A percentile compares a stretch with the other conserved stretches of the same genome.
These are phyloP conservation scores for Ogataea trehaloabstinens DNA, from an alignment of 805 yeast genomes.

Conservation along the genomic window DNA sequence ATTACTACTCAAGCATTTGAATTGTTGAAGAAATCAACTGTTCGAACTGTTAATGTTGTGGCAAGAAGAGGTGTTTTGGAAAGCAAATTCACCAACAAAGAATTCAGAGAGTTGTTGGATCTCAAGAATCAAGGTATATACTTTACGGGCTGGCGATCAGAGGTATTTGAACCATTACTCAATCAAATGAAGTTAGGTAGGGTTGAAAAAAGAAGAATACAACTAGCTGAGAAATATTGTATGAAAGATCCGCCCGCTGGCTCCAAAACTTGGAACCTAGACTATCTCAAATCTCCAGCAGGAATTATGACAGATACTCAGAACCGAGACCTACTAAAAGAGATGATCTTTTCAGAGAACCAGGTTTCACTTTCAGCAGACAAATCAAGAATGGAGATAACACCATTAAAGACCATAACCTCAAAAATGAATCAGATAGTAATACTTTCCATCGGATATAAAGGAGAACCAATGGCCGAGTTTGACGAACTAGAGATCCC, in stretches of 20 bases:
- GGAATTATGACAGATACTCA: conserved; percentile 40
- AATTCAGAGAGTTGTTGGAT: conserved; percentile 78
- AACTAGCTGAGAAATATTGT: conserved; percentile 56
- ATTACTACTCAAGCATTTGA: conserved; percentile 60
- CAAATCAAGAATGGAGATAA: conserved; percentile 30
- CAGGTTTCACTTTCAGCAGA: conserved; percentile 37
- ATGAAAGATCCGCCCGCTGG: conserved; percentile 6
- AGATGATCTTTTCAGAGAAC: conserved; percentile 51
- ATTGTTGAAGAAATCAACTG: conserved; percentile 47
- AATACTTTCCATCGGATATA: conserved; percentile 81
- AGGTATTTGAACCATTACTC: conserved; percentile 32
- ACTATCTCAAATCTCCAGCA: conserved; percentile 66
- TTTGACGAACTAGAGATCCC: conserved; percentile 48
- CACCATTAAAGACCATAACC: conserved; percentile 34
- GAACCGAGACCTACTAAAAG: conserved; percentile 38
- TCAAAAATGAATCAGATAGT: conserved; percentile 57
- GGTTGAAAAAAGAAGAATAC: conserved; percentile 60
- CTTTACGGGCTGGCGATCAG: conserved; percentile 46
- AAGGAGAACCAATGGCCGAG: conserved; percentile 62
- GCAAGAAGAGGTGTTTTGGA: conserved; percentile 86
- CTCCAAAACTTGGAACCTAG: conserved; percentile 55
- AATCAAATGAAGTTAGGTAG: conserved; percentile 41
- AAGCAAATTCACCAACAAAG: conserved; percentile 90
- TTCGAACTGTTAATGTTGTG: conserved; percentile 67
- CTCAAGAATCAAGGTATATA: conserved; percentile 45